Conservation (phyloP, 208 protist genomes). For the Wallacemonas sp. region DNA sequence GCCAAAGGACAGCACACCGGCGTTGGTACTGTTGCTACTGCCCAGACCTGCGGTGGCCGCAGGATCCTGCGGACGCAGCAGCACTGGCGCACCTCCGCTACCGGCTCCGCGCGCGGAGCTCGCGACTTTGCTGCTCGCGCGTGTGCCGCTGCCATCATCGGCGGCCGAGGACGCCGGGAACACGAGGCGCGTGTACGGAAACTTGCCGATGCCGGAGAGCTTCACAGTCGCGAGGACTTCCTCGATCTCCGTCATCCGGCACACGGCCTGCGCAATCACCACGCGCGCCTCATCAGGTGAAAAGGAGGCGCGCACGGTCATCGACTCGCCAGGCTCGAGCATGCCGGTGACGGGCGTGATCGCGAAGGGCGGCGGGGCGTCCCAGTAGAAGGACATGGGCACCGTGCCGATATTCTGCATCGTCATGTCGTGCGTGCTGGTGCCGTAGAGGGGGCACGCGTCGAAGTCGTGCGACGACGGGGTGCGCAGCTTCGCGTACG, state of each 20-base stretch:
- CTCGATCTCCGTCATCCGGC: conserved; percentile 50
- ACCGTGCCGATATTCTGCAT: conserved; percentile 85
- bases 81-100: background rate
- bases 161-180: background rate
- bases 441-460: conserved; percentile 74
- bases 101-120: background rate
- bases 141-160: background rate
- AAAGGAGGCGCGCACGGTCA: conserved; percentile 58
- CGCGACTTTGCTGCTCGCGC: background rate
- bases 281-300: conserved; percentile 75
- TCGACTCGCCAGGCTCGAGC: conserved; percentile 50
- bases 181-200: conserved; percentile 63
- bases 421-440: conserved; percentile 46
- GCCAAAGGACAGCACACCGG: background rate
- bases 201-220: conserved; percentile 92
- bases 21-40: too few relatives aligned
- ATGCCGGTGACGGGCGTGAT: conserved; percentile 55
- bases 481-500: conserved; percentile 60
- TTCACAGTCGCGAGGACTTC: conserved; percentile 57
- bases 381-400: conserved; percentile 80
- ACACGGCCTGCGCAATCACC: conserved; percentile 81
- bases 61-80: background rate
- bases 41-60: background rate
- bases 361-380: conserved; percentile 69
- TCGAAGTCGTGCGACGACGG: conserved; percentile 85